Conservation (phyloP, 169 alveolate genomes). For the Sarcocystis neurona region DNA sequence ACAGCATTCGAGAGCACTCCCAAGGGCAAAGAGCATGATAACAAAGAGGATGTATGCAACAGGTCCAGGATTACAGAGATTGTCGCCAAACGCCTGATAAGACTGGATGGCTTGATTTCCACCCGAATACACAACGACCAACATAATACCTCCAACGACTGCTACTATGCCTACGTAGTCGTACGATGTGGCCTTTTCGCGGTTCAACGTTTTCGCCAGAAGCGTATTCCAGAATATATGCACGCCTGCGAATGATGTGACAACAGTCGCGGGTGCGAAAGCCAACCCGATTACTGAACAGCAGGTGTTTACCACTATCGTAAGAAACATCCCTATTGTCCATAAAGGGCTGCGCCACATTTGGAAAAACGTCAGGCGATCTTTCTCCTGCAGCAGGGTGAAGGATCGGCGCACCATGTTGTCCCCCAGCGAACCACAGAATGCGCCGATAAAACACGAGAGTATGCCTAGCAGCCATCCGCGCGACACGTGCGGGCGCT, state of each 20-base stretch:
- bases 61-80: not conserved
- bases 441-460: not conserved
- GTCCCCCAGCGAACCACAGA: slow-evolving; percentile 11
- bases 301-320: not conserved
- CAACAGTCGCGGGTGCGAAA: slow-evolving; percentile 10
- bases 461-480: slow-evolving; percentile 14
- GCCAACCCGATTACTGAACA: not conserved
- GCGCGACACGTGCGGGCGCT: not conserved
- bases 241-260: slow-evolving; percentile 3
- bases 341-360: slow-evolving; percentile 21
- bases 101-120: not conserved
- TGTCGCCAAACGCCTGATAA: not conserved
- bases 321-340: not conserved
- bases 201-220: not conserved
- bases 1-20: not conserved
- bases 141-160: not conserved
- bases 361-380: not conserved
- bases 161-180: not conserved
- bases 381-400: not conserved
- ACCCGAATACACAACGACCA: not conserved
- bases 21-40: not conserved
- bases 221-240: slow-evolving; percentile 14
- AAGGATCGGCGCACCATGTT: not conserved
- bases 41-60: not conserved
- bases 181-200: not conserved